A percentile compares a stretch with the other conserved stretches of the same genome.
Evolutionary conservation across 805 yeast species (phyloP).

Genomic region (Zygotorulaspora sp.): DNA sequence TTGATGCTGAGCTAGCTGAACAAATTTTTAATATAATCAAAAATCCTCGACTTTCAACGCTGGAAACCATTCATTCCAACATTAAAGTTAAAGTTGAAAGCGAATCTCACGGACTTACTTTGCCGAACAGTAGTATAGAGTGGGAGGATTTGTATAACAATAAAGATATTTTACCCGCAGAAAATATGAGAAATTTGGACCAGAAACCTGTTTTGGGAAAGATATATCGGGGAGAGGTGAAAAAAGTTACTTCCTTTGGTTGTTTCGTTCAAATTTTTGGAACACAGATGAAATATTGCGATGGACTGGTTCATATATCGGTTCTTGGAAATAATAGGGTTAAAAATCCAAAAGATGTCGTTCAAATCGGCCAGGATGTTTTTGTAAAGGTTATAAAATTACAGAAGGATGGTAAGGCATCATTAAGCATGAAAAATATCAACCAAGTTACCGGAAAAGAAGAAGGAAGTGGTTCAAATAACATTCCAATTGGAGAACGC

Average conservation of each 20-base stretch:
- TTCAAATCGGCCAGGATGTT: constrained; percentile 55
- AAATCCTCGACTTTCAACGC: neutral
- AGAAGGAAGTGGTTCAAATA: constrained; percentile 4
- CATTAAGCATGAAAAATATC: constrained; percentile 64
- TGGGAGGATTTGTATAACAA: constrained; percentile 20
- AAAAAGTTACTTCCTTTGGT: constrained; percentile 62
- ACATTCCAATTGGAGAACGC: constrained; percentile 3
- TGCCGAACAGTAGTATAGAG: constrained; percentile 17
- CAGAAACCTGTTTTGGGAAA: constrained; percentile 39
- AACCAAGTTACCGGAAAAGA: constrained; percentile 64
- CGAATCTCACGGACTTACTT: constrained; percentile 8
- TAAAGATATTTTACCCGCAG: constrained; percentile 17
- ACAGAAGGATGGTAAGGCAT: constrained; percentile 44
- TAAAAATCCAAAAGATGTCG: constrained; percentile 53
- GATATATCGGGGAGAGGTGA: constrained; percentile 59
- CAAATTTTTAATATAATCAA: constrained; percentile 11
- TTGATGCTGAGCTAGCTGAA: constrained; percentile 8
- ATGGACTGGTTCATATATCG: constrained; percentile 77
- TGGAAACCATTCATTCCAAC: neutral
- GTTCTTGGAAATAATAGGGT: constrained; percentile 51
- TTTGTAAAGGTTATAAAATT: constrained; percentile 54
- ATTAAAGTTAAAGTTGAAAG: constrained; percentile 10
- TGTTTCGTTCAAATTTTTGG: constrained; percentile 62
- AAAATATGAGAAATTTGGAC: constrained; percentile 19
- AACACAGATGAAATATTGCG: constrained; percentile 32